Conservation (phyloP, 257 asterid species). For the Ocimum tenuiflorum region DNA sequence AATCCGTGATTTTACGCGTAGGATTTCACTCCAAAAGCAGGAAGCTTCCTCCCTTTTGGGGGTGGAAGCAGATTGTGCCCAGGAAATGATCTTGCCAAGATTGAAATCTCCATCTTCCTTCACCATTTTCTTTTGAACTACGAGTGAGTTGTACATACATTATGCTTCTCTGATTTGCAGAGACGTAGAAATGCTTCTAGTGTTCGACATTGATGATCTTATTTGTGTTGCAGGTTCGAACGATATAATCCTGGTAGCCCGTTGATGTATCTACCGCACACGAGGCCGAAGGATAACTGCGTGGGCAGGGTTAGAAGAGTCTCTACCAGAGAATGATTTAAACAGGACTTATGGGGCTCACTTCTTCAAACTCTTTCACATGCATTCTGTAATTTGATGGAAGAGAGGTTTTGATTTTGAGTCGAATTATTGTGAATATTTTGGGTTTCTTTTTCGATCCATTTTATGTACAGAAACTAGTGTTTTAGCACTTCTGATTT, state of each 20-base stretch:
- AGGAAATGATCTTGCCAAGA: conserved; percentile 87
- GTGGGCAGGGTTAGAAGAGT: conserved; percentile 47
- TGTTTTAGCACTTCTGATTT: too few relatives aligned
- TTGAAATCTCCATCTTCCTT: conserved; percentile 73
- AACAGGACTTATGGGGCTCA: too few relatives aligned
- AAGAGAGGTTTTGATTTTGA: too few relatives aligned
- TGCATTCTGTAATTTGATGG: too few relatives aligned
- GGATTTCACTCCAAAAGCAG: conserved; percentile 68
- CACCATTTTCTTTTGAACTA: conserved; percentile 69
- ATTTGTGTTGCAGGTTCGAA: conserved; percentile 44
- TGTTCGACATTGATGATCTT: too few relatives aligned
- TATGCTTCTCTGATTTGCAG: too few relatives aligned
- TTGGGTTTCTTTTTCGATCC: too few relatives aligned
- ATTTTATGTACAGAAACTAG: too few relatives aligned
- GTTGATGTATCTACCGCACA: conserved; percentile 64
- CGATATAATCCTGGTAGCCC: conserved; percentile 44
- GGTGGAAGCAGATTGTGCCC: conserved; percentile 88
- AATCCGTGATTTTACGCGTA: conserved; percentile 19
- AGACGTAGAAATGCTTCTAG: too few relatives aligned
- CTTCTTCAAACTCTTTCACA: too few relatives aligned
- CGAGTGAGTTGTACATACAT: too few relatives aligned
- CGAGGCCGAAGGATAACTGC: conserved; percentile 83
- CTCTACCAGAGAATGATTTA: conserved; percentile 8
- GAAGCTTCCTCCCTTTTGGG: conserved; percentile 79
- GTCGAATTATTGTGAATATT: too few relatives aligned